These are phyloP conservation scores for Fomitopsis serialis DNA, from an alignment of 768 basidiomycete species.

Conservation along the genomic window DNA sequence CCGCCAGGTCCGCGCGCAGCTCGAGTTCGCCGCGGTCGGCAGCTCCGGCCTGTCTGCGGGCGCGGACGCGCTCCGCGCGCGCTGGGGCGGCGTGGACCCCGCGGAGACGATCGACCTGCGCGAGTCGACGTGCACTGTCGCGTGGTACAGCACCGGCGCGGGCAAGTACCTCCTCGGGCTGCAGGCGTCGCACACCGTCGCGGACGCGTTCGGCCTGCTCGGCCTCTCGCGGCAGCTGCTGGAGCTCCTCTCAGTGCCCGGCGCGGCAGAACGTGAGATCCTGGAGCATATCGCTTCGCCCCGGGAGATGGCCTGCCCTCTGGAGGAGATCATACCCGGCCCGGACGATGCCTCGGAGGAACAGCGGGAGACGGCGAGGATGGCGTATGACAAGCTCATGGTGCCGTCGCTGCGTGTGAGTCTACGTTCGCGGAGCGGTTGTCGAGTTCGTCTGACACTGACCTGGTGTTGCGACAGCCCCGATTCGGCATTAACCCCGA, in stretches of 20 bases:
- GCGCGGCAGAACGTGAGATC: not conserved
- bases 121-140: not conserved
- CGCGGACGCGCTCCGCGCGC: not conserved
- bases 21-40: not conserved
- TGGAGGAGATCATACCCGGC: not conserved
- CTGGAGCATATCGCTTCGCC: not conserved
- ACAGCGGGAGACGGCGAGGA: not conserved
- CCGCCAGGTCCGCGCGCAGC: not conserved
- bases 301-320: not conserved
- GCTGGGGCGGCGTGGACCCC: not conserved
- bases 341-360: not conserved
- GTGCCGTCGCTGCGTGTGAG: not conserved
- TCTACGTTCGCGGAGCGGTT: not conserved
- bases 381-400: not conserved
- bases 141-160: not conserved
- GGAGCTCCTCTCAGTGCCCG: not conserved
- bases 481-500: not conserved
- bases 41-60: not conserved
- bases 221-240: not conserved
- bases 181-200: not conserved
- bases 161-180: not conserved
- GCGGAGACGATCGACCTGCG: not conserved
- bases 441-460: not conserved
- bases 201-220: not conserved
- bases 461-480: not conserved